Conservation (phyloP, 1,284 basidiomycete genomes). For the Tylopilus sp. region DNA sequence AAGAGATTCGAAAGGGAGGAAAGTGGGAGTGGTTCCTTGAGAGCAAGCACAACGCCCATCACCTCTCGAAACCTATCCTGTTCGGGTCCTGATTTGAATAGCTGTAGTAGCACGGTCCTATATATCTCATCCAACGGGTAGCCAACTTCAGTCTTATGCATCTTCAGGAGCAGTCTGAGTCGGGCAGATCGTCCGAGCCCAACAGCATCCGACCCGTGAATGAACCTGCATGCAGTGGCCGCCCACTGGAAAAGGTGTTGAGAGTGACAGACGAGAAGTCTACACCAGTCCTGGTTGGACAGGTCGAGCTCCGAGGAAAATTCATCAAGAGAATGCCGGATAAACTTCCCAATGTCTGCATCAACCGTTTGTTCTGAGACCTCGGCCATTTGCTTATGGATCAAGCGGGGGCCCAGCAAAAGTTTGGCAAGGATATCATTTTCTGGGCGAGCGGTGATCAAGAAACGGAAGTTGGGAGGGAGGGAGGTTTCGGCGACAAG, state of each 20-base stretch:
- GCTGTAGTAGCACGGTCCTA: background rate
- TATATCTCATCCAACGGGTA: conserved; percentile 1
- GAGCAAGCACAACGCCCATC: background rate
- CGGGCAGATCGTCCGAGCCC: background rate
- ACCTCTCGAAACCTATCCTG: conserved; percentile 1
- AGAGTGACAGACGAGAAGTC: conserved; percentile 1
- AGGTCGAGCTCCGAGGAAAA: conserved; percentile 5
- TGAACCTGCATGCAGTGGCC: conserved; percentile 15
- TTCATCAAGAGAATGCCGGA: conserved; percentile 1
- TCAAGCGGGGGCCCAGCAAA: background rate
- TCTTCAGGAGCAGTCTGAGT: background rate
- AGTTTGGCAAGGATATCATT: background rate
- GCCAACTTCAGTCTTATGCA: too few species aligned
- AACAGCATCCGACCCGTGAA: background rate
- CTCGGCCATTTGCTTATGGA: conserved; percentile 2
- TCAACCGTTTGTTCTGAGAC: background rate
- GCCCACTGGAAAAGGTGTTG: conserved; percentile 21
- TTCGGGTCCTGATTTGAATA: background rate
- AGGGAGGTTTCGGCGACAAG: background rate
- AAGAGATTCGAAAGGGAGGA: background rate
- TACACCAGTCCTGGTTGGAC: conserved; percentile 12
- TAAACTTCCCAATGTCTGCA: conserved; percentile 6
- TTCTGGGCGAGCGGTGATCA: conserved; percentile 15
- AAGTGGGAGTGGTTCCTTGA: conserved; percentile 4
- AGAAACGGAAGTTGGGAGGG: conserved; percentile 12